phyloP scores from a whole-genome alignment of 31 red algal species.

The Endocladia muricata region DNA sequence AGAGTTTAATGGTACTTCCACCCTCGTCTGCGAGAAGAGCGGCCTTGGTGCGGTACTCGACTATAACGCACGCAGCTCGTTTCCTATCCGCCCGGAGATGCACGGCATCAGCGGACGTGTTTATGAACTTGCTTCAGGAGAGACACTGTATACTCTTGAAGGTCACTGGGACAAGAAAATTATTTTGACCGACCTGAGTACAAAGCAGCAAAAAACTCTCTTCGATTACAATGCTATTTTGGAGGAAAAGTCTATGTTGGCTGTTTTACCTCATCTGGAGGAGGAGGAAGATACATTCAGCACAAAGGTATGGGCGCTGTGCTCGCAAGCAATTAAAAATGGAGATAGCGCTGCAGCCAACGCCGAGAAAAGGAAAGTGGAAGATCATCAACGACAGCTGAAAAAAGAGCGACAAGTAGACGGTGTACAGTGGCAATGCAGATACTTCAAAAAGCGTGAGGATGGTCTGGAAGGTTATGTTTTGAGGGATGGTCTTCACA shows the following conservation, averaged over 20 bases:
- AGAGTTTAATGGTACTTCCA: conserved; percentile 79
- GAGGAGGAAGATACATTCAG: conserved; percentile 67
- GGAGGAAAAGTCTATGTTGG: conserved; percentile 59
- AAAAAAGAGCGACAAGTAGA: conserved; percentile 44
- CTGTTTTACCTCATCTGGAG: conserved; percentile 64
- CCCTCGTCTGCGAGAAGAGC: conserved; percentile 55
- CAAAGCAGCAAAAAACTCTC: conserved; percentile 39
- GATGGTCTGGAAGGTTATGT: conserved; percentile 52
- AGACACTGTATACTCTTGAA: conserved; percentile 64
- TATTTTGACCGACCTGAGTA: conserved; percentile 62
- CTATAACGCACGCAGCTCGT: conserved; percentile 62
- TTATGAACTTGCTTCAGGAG: conserved; percentile 24
- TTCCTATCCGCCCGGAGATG: conserved; percentile 49
- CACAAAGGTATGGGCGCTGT: conserved; percentile 71
- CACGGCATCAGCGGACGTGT: conserved; percentile 82
- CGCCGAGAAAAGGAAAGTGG: conserved; percentile 82
- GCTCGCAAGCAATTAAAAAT: conserved; percentile 67
- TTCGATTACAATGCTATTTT: conserved; percentile 79
- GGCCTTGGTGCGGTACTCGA: conserved; percentile 80
- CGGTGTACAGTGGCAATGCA: conserved; percentile 62
- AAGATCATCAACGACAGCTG: conserved; percentile 79
- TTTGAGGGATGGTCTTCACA: conserved; percentile 13
- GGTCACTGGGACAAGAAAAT: conserved; percentile 90
- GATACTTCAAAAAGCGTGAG: conserved; percentile 55
- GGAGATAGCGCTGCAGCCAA: conserved; percentile 66